Evolutionary conservation across 1,284 basidiomycete species (phyloP).

Genomic region (Cryptococcus jaspeensis): DNA sequence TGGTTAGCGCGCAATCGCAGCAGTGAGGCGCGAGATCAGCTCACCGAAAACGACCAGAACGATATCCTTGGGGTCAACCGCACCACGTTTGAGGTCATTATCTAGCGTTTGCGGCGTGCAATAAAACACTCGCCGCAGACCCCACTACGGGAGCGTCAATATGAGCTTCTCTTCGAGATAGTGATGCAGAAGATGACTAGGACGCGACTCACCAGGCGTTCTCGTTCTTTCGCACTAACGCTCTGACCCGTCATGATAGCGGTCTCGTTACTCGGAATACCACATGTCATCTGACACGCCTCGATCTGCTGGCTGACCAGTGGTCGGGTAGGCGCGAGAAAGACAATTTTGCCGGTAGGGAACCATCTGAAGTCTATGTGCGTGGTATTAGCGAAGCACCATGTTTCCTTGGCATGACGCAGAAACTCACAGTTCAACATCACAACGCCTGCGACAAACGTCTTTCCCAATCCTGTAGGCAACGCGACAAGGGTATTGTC

Average conservation of each 20-base stretch:
- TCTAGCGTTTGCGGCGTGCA: constrained; percentile 96
- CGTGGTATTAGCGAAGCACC: neutral
- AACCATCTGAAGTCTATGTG: constrained; percentile 83
- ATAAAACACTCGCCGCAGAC: constrained; percentile 84
- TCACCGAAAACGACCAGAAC: constrained; percentile 69
- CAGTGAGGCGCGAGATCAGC: constrained; percentile 1
- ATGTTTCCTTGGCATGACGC: neutral
- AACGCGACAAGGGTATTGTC: constrained; percentile 93
- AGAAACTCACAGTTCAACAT: constrained; percentile 83
- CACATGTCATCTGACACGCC: constrained; percentile 90
- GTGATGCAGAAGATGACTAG: constrained; percentile 9
- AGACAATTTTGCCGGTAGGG: constrained; percentile 88
- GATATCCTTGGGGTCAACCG: constrained; percentile 70
- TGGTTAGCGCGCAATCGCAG: constrained; percentile 4
- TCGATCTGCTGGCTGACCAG: constrained; percentile 92
- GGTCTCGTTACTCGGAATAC: constrained; percentile 84
- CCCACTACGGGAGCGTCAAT: constrained; percentile 39
- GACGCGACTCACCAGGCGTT: constrained; percentile 67
- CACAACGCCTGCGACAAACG: constrained; percentile 94
- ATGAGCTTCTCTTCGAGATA: too few species aligned
- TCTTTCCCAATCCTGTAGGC: constrained; percentile 96
- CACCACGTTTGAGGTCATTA: constrained; percentile 75
- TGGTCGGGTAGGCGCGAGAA: constrained; percentile 93
- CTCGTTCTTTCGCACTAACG: constrained; percentile 53
- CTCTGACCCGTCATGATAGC: constrained; percentile 79